Evolutionary conservation across 1,284 basidiomycete species (phyloP).

Genomic region (Sporisorium reilianum): DNA sequence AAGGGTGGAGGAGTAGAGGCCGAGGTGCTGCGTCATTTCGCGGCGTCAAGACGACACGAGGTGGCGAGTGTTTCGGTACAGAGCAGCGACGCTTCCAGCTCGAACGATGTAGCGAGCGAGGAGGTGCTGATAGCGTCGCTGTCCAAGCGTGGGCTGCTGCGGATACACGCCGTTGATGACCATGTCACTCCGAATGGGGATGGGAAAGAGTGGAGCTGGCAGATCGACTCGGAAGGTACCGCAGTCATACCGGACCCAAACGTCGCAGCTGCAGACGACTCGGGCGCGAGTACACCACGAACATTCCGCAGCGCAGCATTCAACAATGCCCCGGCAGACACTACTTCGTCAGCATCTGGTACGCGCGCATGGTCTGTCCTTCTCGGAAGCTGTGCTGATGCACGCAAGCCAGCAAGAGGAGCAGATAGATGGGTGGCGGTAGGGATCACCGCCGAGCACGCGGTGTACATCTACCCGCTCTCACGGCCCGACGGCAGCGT

Average conservation of each 20-base stretch:
- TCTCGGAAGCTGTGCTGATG: constrained; percentile 6
- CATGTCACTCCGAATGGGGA: not conserved
- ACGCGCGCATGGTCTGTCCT: constrained; percentile 43
- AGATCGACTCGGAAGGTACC: constrained; percentile 8
- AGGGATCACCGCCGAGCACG: constrained; percentile 26
- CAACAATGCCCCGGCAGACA: constrained; percentile 31
- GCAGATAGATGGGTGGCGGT: constrained; percentile 26
- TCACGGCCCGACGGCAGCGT: not conserved
- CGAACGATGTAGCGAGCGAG: not conserved
- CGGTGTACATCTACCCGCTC: constrained; percentile 33
- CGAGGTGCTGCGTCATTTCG: not conserved
- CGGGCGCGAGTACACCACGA: constrained; percentile 20
- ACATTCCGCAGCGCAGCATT: constrained; percentile 35
- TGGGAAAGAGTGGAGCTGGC: not conserved
- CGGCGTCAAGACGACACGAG: constrained; percentile 5
- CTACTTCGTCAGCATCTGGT: not conserved
- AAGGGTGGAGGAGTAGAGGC: not conserved
- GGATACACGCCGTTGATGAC: not conserved
- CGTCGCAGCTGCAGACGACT: not conserved
- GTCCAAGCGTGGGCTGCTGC: constrained; percentile 16
- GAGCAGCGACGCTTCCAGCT: not conserved
- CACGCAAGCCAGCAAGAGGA: not conserved
- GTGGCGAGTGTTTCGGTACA: constrained; percentile 18
- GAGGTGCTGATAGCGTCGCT: constrained; percentile 13
- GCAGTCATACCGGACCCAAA: not conserved